Evolutionary conservation across 2,329 filamentous ascomycete genomes (phyloP).

Genomic region (Lasiodiplodia sp.): DNA sequence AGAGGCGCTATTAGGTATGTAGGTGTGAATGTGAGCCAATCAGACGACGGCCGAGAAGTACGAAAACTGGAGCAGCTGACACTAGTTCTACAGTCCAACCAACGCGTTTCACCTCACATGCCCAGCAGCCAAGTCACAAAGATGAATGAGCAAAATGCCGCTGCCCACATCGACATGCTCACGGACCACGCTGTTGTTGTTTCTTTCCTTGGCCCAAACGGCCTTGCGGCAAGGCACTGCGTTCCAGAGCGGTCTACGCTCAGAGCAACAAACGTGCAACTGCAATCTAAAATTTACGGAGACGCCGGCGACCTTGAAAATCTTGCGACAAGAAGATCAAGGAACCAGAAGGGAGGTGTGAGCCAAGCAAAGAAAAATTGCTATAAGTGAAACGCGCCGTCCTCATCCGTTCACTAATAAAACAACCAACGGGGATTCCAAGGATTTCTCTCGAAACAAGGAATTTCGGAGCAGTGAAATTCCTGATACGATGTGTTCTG

Average conservation of each 20-base stretch:
- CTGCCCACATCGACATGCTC: too few species aligned
- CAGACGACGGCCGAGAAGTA: neutral
- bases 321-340: neutral
- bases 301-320: neutral
- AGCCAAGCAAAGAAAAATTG: neutral
- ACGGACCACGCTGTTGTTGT: too few species aligned
- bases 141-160: too few species aligned
- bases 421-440: neutral
- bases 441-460: neutral
- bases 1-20: neutral
- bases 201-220: too few species aligned
- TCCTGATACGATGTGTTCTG: neutral
- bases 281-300: neutral
- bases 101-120: too few species aligned
- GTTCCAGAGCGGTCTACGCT: constrained; percentile 15
- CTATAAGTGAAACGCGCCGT: neutral
- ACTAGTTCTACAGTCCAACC: too few species aligned
- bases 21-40: neutral
- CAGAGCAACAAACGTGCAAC: neutral
- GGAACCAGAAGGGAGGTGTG: neutral
- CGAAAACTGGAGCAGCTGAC: neutral
- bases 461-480: neutral
- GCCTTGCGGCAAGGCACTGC: neutral
- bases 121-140: too few species aligned
- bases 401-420: neutral